Base-by-base conservation (phyloP, 805 yeast genomes). In the Komagataella kurtzmanii region DNA sequence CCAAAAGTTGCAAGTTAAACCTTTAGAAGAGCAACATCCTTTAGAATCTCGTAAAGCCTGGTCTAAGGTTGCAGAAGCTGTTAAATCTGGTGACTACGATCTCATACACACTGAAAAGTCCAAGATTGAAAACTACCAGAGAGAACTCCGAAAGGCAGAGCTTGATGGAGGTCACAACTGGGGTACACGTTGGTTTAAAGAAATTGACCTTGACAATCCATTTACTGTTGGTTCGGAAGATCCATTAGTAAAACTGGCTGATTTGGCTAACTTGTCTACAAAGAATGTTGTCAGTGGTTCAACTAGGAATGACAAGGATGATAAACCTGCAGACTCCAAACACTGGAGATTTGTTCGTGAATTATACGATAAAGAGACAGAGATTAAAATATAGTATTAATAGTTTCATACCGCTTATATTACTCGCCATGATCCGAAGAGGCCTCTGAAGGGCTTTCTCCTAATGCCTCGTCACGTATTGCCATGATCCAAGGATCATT, bases 11-110 rank as follows among this genome's bases (percentile, higher is more conserved):
- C 57, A 57, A 17, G 96, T 91, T 48, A 89, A 88, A 66, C 95
- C 96, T 49, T 71, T 87, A 51, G 88, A 80, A 58, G 73, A 85
- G 56, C 98, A 93, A 70, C 76, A 84, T 65, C 77, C 71, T 43
- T 73, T 90, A 58, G 99, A 91, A 69, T 75, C 88, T 53, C 83
- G 97, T 70, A 79, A 73, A 59, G 97, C 97, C 12, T 91, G 99
- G 99, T 60, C 64, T 50, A 77, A 81, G 57, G 98, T 93, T 23
- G 96, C 97, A 0, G 87, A 75, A 7, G 98, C 98, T 14, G 85
- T 89, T 59, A 79, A 75, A 53, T 66, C 69, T 19, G 86, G 91
- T 47, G 84, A 89, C 65, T 88, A 77, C 68, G 87, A 85, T 58
- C 67, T 75, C 56, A 89, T 91, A 58, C 82, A 83, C 62, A 70